phyloP scores from a whole-genome alignment of 305 asterid species.

The Fraxinus paxiana region DNA sequence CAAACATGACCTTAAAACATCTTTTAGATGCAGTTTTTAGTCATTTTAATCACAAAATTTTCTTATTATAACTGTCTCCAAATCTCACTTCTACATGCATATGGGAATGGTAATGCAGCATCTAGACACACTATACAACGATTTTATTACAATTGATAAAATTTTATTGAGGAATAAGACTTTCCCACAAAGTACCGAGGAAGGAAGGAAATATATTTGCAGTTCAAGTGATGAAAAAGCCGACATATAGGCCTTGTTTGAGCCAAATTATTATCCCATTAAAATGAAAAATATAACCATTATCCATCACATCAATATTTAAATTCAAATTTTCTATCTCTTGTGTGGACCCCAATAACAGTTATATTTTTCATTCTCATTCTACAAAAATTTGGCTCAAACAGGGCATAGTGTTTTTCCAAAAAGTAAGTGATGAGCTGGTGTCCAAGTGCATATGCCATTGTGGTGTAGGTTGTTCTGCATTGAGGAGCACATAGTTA shows the following conservation, averaged over 20 bases:
- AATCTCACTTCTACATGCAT: background rate
- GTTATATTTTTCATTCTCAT: too few species aligned
- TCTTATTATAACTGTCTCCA: background rate
- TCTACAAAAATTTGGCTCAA: too few species aligned
- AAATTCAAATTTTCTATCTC: too few species aligned
- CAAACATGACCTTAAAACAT: background rate
- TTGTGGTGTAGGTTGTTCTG: background rate
- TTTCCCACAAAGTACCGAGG: background rate
- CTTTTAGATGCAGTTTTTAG: background rate
- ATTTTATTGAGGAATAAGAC: background rate
- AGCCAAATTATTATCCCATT: too few species aligned
- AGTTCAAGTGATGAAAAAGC: background rate
- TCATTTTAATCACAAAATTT: background rate
- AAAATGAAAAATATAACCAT: too few species aligned
- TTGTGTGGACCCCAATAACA: too few species aligned
- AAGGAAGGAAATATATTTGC: background rate
- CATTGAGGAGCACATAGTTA: background rate
- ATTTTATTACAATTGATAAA: background rate
- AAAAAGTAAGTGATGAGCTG: background rate
- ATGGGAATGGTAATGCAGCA: background rate
- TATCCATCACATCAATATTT: too few species aligned
- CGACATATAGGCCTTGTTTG: background rate
- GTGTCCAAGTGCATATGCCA: background rate
- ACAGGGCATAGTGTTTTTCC: background rate
- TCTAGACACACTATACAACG: background rate